Base-by-base conservation (phyloP, 768 basidiomycete species). In the Termitomyces sp. region DNA sequence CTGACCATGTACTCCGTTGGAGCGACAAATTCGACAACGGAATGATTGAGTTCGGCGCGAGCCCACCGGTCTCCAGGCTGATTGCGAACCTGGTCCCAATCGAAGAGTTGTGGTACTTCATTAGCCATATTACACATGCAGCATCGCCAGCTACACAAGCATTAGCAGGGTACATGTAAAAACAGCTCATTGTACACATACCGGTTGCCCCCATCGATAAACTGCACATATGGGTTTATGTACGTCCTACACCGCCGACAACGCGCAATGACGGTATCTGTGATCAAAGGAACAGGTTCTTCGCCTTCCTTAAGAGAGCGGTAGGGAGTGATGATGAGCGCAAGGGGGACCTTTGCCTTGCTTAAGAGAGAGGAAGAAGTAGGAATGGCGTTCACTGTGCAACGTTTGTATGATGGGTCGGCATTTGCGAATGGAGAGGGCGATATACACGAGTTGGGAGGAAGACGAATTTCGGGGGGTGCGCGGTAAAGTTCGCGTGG, bases 1-100 rank as follows among this genome's bases (percentile, higher is more conserved):
- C 97, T 89, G 67, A 95, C 96, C 97, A 98, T 98, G 72, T 99
- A 99, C 73, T 99, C 97, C 0, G 94, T 96, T 6, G 97, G 95
- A 1, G 97, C 97, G 53, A 99, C 91, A 67, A 86, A 99, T 70
- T 99, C 97, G 50, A 99, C 92, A n/a, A 87, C 90, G 37, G 87
- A 83, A 68, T 91, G 85, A 65, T 97, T 98, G 52, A 99, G 79
- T 73, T 99, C 97, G 1, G 91, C 85, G 59, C 97, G 86, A 28
- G 83, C 75, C 95, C 97, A 99, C 54, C 97, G 77, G 72, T 99
- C 97, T 12, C 92, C 95, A 31, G 94, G 95, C 70, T 93, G 89
- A 67, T 96, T 97, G 61, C 84, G 85, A 53, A 79, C 83, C 71
- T 94, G 91, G 69, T 99, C 93, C 97, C 97, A 99, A 69, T 99